These are phyloP conservation scores for Paraglomus brasilianum DNA, from an alignment of 192 early-diverging fungal species.

Conservation along the genomic window DNA sequence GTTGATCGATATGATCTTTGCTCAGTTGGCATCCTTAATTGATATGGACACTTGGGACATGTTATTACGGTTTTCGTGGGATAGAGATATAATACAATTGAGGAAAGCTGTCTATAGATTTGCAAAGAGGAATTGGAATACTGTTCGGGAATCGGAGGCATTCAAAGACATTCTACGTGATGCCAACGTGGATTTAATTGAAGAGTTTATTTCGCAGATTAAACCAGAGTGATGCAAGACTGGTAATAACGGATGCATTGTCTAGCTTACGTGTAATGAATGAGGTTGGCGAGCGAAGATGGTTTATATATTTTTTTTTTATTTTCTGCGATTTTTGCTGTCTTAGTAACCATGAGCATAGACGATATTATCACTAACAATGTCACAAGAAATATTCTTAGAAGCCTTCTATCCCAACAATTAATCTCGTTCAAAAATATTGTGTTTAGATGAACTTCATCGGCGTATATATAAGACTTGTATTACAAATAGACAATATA, in stretches of 20 bases:
- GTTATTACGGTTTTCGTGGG: conserved; percentile 8
- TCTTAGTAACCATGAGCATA: background rate
- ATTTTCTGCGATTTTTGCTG: background rate
- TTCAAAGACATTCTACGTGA: conserved; percentile 15
- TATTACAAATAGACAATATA: too few species aligned
- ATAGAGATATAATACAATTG: conserved; percentile 2
- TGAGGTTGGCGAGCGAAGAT: background rate
- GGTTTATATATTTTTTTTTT: background rate
- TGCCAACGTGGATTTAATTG: conserved; percentile 15
- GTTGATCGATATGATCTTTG: background rate
- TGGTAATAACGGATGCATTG: too few species aligned
- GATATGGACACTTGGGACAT: conserved; percentile 8
- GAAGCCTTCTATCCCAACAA: background rate
- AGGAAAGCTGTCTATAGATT: conserved; percentile 7
- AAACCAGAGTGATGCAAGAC: background rate
- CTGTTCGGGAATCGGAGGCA: conserved; percentile 3
- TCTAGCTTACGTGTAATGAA: background rate
- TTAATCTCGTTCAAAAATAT: too few species aligned
- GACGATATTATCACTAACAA: background rate
- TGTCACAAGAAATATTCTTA: background rate
- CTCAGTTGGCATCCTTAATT: background rate
- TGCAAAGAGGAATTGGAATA: background rate
- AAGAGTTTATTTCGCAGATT: conserved; percentile 2
- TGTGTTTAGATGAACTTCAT: too few species aligned
- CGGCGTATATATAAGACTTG: too few species aligned